These are phyloP conservation scores for Exophiala aquamarina DNA, from an alignment of 2,329 filamentous ascomycete genomes.

Conservation along the genomic window DNA sequence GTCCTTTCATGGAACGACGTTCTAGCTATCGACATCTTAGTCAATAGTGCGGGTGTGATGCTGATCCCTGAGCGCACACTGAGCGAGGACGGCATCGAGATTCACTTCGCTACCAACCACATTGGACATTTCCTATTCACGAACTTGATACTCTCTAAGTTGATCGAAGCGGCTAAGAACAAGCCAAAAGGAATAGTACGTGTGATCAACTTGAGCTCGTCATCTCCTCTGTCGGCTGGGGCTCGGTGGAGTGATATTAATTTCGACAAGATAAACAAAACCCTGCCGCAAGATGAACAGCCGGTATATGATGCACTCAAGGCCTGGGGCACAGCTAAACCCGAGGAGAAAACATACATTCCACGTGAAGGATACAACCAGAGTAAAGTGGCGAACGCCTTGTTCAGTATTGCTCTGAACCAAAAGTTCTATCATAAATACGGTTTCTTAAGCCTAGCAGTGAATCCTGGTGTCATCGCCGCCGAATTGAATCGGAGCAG, in stretches of 20 bases:
- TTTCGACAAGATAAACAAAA: conserved; percentile 27
- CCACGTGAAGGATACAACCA: conserved; percentile 45
- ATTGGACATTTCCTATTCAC: conserved; percentile 39
- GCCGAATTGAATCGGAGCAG: conserved; percentile 10
- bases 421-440: conserved; percentile 12
- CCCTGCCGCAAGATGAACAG: conserved; percentile 19
- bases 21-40: conserved; percentile 39
- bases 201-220: conserved; percentile 31
- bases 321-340: not conserved
- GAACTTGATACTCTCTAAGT: conserved; percentile 38
- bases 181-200: conserved; percentile 10
- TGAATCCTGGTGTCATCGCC: conserved; percentile 38
- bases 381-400: conserved; percentile 47
- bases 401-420: conserved; percentile 42
- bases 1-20: conserved; percentile 29
- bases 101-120: conserved; percentile 40
- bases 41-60: conserved; percentile 47
- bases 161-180: conserved; percentile 29
- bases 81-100: conserved; percentile 37
- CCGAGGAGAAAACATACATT: conserved; percentile 29
- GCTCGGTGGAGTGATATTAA: conserved; percentile 37
- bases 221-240: conserved; percentile 29
- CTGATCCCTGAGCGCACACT: conserved; percentile 26
- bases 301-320: conserved; percentile 5
- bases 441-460: conserved; percentile 38